Percentiles rank a stretch among this genome's conserved stretches.
These are phyloP conservation scores for Daldinia caldariorum DNA, from an alignment of 495 filamentous ascomycete genomes.

Conservation along the genomic window DNA sequence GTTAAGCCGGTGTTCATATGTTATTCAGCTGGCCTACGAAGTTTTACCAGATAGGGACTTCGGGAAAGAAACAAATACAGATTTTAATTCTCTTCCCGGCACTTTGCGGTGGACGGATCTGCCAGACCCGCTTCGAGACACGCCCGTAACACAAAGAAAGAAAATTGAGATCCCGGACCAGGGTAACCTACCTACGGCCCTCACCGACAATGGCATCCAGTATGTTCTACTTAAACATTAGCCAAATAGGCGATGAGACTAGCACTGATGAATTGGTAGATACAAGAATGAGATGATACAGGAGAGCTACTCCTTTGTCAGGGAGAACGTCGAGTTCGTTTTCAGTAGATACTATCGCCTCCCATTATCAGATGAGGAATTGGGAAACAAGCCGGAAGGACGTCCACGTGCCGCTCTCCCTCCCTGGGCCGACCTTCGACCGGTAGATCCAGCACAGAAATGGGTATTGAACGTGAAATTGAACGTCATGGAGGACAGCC, in stretches of 20 bases:
- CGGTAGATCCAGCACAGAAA: conserved; percentile 45
- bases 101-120: conserved; percentile 55
- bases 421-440: conserved; percentile 37
- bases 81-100: conserved; percentile 42
- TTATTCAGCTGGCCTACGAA: conserved; percentile 53
- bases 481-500: conserved; percentile 52
- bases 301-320: conserved; percentile 56
- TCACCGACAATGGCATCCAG: conserved; percentile 48
- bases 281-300: conserved; percentile 53
- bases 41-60: conserved; percentile 50
- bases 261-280: conserved; percentile 34
- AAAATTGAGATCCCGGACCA: conserved; percentile 52
- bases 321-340: conserved; percentile 54
- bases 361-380: conserved; percentile 7
- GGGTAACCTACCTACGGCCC: conserved; percentile 33
- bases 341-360: conserved; percentile 49
- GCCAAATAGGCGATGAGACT: not conserved
- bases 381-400: conserved; percentile 2
- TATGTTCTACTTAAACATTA: not conserved
- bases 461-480: conserved; percentile 56
- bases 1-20: conserved; percentile 52
- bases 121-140: conserved; percentile 52
- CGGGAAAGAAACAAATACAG: conserved; percentile 37
- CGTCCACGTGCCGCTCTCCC: conserved; percentile 32
- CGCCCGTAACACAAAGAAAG: conserved; percentile 53